These are phyloP conservation scores for Capsicum baccatum DNA, from an alignment of 257 asterid genomes.

Conservation along the genomic window DNA sequence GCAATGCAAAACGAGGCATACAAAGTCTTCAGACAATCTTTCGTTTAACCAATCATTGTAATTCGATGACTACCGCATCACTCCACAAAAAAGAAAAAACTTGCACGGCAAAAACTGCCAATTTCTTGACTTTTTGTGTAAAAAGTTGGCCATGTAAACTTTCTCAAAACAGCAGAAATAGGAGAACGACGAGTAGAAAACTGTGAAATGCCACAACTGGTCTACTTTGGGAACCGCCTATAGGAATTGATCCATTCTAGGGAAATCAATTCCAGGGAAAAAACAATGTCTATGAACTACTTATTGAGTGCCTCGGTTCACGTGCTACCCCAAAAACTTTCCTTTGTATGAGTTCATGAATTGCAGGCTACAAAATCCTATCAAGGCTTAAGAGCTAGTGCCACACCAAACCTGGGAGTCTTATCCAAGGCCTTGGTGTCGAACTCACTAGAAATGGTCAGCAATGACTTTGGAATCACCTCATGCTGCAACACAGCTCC, in stretches of 20 bases:
- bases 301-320: slow-evolving; percentile 47
- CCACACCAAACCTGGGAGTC: slow-evolving; percentile 65
- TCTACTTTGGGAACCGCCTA: slow-evolving; percentile 14
- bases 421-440: slow-evolving; percentile 72
- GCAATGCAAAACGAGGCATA: not conserved
- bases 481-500: slow-evolving; percentile 71
- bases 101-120: not conserved
- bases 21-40: not conserved
- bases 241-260: not conserved
- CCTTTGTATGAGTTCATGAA: not conserved
- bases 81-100: not conserved
- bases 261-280: not conserved
- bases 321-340: slow-evolving; percentile 32
- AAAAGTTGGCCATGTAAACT: slow-evolving; percentile 5
- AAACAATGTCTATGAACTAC: slow-evolving; percentile 33
- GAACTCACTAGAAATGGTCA: slow-evolving; percentile 67
- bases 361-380: slow-evolving; percentile 25
- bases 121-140: not conserved
- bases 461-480: slow-evolving; percentile 50
- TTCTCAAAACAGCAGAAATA: not conserved
- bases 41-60: not conserved
- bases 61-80: not conserved
- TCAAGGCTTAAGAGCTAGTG: slow-evolving; percentile 69
- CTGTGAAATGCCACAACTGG: slow-evolving; percentile 21
- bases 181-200: not conserved